A percentile compares a stretch with the other conserved stretches of the same genome.
phyloP scores from a whole-genome alignment of 2,329 filamentous ascomycete species.

The Harringtonia aguacate region DNA sequence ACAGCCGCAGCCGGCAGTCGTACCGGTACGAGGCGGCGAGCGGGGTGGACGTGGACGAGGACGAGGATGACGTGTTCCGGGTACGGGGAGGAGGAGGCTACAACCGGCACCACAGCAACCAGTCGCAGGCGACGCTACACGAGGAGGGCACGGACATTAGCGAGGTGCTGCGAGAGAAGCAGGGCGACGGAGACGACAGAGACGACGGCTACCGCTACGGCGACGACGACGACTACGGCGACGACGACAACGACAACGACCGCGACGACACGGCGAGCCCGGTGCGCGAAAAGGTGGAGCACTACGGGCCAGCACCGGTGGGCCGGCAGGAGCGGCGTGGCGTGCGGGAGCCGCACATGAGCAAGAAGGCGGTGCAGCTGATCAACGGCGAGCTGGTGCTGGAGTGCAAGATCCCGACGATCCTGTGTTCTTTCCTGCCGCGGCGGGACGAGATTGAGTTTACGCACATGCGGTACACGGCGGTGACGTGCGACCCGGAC shows the following conservation, averaged over 20 bases:
- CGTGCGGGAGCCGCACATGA: constrained; percentile 76
- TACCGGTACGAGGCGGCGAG: constrained; percentile 17
- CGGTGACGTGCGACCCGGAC: constrained; percentile 88
- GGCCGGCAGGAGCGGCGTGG: constrained; percentile 82
- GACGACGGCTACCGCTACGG: not conserved
- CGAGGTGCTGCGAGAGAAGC: constrained; percentile 5
- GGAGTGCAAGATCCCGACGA: constrained; percentile 98
- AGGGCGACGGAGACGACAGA: not conserved
- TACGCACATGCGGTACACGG: constrained; percentile 90
- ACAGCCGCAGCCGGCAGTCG: constrained; percentile 2
- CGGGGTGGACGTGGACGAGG: constrained; percentile 25
- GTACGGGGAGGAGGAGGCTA: constrained; percentile 16
- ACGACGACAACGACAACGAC: not conserved
- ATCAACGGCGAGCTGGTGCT: constrained; percentile 97
- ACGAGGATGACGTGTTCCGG: constrained; percentile 65
- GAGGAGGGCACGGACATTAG: constrained; percentile 25
- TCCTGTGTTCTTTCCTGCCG: constrained; percentile 92
- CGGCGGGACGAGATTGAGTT: constrained; percentile 90
- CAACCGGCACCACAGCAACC: constrained; percentile 30
- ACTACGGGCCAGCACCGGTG: constrained; percentile 80
- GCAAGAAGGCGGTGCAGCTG: constrained; percentile 85
- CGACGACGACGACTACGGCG: not conserved
- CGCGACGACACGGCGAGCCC: not conserved
- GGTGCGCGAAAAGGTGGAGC: constrained; percentile 51
- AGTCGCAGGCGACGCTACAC: constrained; percentile 44